Percentiles rank a stretch among this genome's conserved stretches.
Conservation (phyloP, 2,329 filamentous ascomycete species). For the Pleomassaria siparia region DNA sequence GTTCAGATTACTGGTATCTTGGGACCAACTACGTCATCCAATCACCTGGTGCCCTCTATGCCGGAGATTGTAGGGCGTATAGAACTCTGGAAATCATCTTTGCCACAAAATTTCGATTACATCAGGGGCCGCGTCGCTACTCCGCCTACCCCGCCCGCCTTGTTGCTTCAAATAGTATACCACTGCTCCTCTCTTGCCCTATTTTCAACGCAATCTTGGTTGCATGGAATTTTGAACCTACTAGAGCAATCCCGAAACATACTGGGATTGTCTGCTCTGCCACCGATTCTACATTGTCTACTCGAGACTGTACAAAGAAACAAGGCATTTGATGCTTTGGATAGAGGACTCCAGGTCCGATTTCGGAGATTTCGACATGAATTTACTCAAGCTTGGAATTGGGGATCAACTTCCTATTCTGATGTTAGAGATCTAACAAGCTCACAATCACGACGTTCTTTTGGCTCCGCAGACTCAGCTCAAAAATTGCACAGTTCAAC, state of each 20-base stretch:
- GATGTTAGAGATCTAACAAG: background rate
- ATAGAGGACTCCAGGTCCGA: conserved; percentile 17
- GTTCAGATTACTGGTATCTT: conserved; percentile 36
- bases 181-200: conserved; percentile 24
- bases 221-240: conserved; percentile 21
- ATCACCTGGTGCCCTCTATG: conserved; percentile 26
- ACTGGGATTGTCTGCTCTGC: conserved; percentile 27
- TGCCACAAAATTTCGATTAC: conserved; percentile 28
- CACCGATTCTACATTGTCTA: conserved; percentile 30
- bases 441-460: conserved; percentile 3
- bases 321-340: conserved; percentile 13
- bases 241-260: conserved; percentile 27
- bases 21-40: conserved; percentile 11
- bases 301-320: conserved; percentile 22
- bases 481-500: conserved; percentile 16
- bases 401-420: conserved; percentile 2
- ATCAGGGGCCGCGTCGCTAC: conserved; percentile 15
- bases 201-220: conserved; percentile 20
- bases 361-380: conserved; percentile 21
- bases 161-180: conserved; percentile 32
- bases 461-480: conserved; percentile 14
- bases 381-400: conserved; percentile 18
- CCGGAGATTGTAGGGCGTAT: conserved; percentile 39
- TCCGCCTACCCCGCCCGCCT: conserved; percentile 26
- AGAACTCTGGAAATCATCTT: conserved; percentile 38